Base-by-base conservation (phyloP, 331 rosid genomes). In the Stylosanthes scabra region DNA sequence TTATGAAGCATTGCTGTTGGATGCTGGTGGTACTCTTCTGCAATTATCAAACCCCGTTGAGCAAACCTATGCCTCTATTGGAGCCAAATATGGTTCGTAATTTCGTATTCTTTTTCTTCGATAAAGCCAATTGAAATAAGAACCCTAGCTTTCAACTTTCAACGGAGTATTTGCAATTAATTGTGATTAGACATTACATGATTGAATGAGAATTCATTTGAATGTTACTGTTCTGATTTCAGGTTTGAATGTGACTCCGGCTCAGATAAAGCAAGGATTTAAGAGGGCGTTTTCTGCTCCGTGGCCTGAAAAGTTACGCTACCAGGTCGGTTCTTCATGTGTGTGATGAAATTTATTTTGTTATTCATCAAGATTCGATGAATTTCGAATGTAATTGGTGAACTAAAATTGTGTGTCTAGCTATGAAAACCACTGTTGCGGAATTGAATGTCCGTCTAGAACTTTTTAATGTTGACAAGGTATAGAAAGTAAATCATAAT, bases 11-110 rank as follows among this genome's bases (percentile, higher is more conserved):
- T 80, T 94, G 83, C 62, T 94, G 57, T 82, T 94, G 80, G 99
- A 94, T 80, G 97, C 99, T 61, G 97, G 99, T 63, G 99, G 99
- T 46, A 94, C 99, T 12, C 97, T 94, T 55, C 63, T 94, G 82
- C 99, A 91, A 81, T 78, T 94, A 86, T 66, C 85, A 5, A 86
- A 83, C 55, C 99, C 97, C 1, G 97, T 91, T 28, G 93, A 82
- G 72, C 85, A 88, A 16, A 89, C 86, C 57, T 90, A 94, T 71
- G 91, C 97, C 0, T 28, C 89, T 68, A 88, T 94, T 16, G 99
- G 96, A 42, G 28, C 78, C 83, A 84, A 89, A 83, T 87, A 88
- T 68, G 97, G 97, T 87, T 56, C 46, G 78, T 59, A 20, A 3
- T 55, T 87, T 56, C 46, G 37, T 50, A 9, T 31, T 45, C 16